Conservation (phyloP, 2,329 filamentous ascomycete species). For the Monosporascus cannonballus region DNA sequence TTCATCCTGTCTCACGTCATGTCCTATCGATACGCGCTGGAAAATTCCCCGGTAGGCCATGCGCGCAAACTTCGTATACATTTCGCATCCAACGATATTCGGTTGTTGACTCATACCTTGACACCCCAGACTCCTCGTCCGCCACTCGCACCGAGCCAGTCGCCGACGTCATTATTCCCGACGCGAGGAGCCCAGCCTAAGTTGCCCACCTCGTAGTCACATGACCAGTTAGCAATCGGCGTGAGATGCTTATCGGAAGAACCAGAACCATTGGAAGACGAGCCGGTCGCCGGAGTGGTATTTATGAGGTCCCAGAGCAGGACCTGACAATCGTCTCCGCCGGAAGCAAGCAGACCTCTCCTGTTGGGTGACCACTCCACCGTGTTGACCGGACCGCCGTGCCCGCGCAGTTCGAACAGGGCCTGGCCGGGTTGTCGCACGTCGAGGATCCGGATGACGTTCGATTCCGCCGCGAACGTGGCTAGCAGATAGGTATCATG, state of each 20-base stretch:
- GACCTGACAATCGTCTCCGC: slow-evolving; percentile 86
- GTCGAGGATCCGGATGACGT: slow-evolving; percentile 87
- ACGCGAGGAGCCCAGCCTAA: slow-evolving; percentile 76
- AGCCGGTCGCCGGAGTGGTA: slow-evolving; percentile 41
- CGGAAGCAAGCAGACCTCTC: slow-evolving; percentile 83
- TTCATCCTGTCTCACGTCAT: no score
- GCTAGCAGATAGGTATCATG: slow-evolving; percentile 93
- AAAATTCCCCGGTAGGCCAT: not conserved
- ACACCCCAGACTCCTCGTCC: slow-evolving; percentile 79
- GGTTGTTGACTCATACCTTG: slow-evolving; percentile 20
- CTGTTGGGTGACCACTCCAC: slow-evolving; percentile 92
- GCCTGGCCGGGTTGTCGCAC: slow-evolving; percentile 95
- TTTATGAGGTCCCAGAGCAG: slow-evolving; percentile 91
- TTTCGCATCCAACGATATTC: no score
- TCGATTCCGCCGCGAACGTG: slow-evolving; percentile 94
- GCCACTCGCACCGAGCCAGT: slow-evolving; percentile 79
- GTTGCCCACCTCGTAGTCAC: slow-evolving; percentile 82
- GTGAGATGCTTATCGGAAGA: slow-evolving; percentile 53
- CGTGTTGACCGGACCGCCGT: slow-evolving; percentile 79
- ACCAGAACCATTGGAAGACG: slow-evolving; percentile 42
- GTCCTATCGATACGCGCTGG: no score
- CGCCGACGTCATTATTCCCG: slow-evolving; percentile 62
- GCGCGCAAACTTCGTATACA: no score
- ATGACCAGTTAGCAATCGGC: slow-evolving; percentile 74
- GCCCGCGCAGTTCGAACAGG: slow-evolving; percentile 84